phyloP scores from a whole-genome alignment of 441 rosid species.

The Arabidopsis lyrata region DNA sequence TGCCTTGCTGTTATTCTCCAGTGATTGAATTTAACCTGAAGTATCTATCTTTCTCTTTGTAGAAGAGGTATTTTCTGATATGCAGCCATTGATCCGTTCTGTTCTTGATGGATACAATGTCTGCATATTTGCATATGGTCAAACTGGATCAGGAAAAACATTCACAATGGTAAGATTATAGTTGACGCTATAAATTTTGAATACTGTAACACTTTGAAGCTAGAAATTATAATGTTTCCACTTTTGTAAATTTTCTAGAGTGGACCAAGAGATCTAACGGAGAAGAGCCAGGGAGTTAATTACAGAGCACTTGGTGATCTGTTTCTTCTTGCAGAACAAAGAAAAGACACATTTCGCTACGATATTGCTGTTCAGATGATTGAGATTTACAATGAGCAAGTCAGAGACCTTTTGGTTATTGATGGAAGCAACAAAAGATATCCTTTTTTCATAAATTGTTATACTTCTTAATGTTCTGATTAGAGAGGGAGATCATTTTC shows the following conservation, averaged over 20 bases:
- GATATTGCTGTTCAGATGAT: slow-evolving; percentile 96
- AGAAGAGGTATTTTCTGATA: slow-evolving; percentile 95
- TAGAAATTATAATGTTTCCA: slow-evolving; percentile 4
- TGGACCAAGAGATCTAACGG: slow-evolving; percentile 86
- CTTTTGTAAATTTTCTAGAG: slow-evolving; percentile 54
- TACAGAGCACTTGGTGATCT: slow-evolving; percentile 92
- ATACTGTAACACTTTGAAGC: slow-evolving; percentile 23
- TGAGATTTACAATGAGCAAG: slow-evolving; percentile 98
- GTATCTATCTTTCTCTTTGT: slow-evolving; percentile 46
- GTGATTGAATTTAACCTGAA: slow-evolving; percentile 21
- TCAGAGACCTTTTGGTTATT: slow-evolving; percentile 82
- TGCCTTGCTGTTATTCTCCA: background rate
- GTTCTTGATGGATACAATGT: slow-evolving; percentile 95
- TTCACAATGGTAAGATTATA: slow-evolving; percentile 79
- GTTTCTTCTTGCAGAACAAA: slow-evolving; percentile 83
- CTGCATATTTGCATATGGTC: slow-evolving; percentile 97
- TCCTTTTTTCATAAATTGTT: slow-evolving; percentile 56
- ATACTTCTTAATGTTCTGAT: slow-evolving; percentile 12
- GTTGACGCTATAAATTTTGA: slow-evolving; percentile 16
- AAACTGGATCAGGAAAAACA: slow-evolving; percentile 94
- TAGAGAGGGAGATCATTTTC: slow-evolving; percentile 4
- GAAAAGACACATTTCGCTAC: slow-evolving; percentile 77
- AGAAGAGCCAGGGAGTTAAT: slow-evolving; percentile 86
- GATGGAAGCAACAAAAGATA: slow-evolving; percentile 97
- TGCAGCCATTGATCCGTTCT: slow-evolving; percentile 89